Evolutionary conservation across 768 basidiomycete species (phyloP).

Genomic region (Neoboletus brunneissimus): DNA sequence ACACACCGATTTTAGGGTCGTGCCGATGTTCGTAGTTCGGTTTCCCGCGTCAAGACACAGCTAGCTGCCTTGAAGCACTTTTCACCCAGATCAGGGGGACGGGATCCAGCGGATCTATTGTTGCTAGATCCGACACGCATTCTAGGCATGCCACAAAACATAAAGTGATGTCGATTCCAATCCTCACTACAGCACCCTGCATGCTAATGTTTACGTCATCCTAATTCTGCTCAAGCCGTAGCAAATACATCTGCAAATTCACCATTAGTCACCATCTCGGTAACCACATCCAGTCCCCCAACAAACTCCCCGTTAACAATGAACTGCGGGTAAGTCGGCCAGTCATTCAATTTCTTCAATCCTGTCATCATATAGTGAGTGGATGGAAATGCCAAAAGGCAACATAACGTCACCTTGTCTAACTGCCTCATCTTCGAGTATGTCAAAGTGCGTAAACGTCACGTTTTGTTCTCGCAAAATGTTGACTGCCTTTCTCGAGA

Average conservation of each 20-base stretch:
- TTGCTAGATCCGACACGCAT: constrained; percentile 10
- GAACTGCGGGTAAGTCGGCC: constrained; percentile 89
- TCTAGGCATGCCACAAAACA: constrained; percentile 2
- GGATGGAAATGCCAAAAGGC: not conserved
- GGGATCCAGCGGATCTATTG: not conserved
- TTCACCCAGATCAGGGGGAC: not conserved
- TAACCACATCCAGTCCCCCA: constrained; percentile 91
- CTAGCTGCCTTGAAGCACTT: not conserved
- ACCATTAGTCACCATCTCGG: constrained; percentile 80
- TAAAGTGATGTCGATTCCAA: not conserved
- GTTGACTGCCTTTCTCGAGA: constrained; percentile 71
- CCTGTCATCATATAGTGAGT: constrained; percentile 38
- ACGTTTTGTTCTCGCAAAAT: constrained; percentile 64
- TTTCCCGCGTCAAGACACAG: not conserved
- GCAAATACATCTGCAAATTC: constrained; percentile 58
- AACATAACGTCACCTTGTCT: constrained; percentile 57
- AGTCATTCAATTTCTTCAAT: constrained; percentile 76
- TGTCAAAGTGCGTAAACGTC: constrained; percentile 77
- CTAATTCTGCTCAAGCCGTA: not conserved
- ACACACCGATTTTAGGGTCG: not conserved
- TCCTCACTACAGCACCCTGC: not conserved
- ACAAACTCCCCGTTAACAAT: constrained; percentile 89
- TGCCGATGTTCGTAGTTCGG: not conserved
- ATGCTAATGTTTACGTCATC: not conserved
- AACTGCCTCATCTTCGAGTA: constrained; percentile 76